These are phyloP conservation scores for Boletus mariae DNA, from an alignment of 1,284 basidiomycete species.

Conservation along the genomic window DNA sequence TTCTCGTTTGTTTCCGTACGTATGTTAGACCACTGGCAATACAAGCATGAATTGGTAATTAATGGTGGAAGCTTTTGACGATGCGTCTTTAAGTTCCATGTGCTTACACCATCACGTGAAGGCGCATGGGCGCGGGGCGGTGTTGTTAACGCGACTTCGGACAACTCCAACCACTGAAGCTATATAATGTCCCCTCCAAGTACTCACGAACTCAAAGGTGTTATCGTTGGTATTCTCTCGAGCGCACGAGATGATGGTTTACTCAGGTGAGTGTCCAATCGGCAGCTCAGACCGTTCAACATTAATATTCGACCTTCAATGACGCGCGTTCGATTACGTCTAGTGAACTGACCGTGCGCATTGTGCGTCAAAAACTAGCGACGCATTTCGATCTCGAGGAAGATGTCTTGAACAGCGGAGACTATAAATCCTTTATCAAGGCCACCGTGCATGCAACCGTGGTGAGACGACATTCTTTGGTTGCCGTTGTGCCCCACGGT, in stretches of 20 bases:
- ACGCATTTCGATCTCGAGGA: constrained; percentile 37
- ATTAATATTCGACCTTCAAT: background rate
- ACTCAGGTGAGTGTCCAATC: constrained; percentile 24
- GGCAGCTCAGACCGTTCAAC: background rate
- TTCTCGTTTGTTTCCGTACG: background rate
- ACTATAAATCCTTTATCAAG: constrained; percentile 45
- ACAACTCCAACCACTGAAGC: background rate
- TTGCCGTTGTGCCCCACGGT: background rate
- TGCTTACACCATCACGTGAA: background rate
- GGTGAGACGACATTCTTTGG: constrained; percentile 28
- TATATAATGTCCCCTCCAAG: constrained; percentile 14
- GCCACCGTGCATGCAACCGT: constrained; percentile 38
- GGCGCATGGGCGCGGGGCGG: too few species aligned
- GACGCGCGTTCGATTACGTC: constrained; percentile 4
- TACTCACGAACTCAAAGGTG: constrained; percentile 18
- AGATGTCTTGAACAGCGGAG: constrained; percentile 39
- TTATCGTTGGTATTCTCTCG: constrained; percentile 27
- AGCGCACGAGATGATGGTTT: constrained; percentile 25
- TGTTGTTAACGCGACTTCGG: too few species aligned
- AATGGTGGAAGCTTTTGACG: too few species aligned
- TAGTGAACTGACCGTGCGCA: constrained; percentile 47
- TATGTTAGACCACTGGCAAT: background rate
- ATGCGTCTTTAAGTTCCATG: background rate
- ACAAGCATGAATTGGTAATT: background rate
- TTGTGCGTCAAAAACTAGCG: constrained; percentile 47